Conservation (phyloP, 1,284 basidiomycete genomes). For the Abortiporus biennis region DNA sequence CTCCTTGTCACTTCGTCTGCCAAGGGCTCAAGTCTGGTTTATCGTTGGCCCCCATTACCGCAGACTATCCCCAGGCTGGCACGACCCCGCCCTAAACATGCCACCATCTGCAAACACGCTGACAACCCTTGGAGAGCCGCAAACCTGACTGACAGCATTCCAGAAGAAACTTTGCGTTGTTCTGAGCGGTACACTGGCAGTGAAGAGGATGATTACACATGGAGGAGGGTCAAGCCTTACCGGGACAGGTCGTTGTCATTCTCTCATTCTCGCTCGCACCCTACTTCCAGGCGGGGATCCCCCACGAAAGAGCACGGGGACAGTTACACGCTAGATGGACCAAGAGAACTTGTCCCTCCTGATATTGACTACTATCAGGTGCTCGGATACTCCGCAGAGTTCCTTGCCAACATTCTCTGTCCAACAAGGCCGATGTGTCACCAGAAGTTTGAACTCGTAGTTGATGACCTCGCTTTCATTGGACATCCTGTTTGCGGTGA, state of each 20-base stretch:
- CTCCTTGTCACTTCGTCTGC: constrained; percentile 72
- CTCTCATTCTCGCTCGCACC: constrained; percentile 21
- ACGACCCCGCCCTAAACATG: constrained; percentile 47
- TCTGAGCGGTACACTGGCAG: constrained; percentile 7
- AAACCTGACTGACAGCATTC: constrained; percentile 28
- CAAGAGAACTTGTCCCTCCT: constrained; percentile 11
- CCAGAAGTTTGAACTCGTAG: constrained; percentile 89
- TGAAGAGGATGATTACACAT: constrained; percentile 21
- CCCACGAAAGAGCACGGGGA: constrained; percentile 22
- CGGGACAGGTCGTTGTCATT: constrained; percentile 24
- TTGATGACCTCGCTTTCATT: constrained; percentile 92
- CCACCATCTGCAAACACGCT: constrained; percentile 40
- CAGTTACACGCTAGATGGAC: constrained; percentile 11
- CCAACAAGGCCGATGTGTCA: constrained; percentile 82
- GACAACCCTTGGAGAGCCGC: constrained; percentile 71
- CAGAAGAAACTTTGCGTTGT: constrained; percentile 6
- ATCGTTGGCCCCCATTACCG: constrained; percentile 69
- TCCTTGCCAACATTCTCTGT: constrained; percentile 78
- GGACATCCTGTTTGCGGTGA: constrained; percentile 90
- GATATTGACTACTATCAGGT: constrained; percentile 57
- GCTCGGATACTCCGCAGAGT: constrained; percentile 78
- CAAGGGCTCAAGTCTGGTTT: constrained; percentile 66
- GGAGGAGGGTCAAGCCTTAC: constrained; percentile 24
- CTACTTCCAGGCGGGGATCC: constrained; percentile 24
- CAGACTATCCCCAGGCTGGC: constrained; percentile 50